Percentiles rank a stretch among this genome's conserved stretches.
These are phyloP conservation scores for Teunomyces pallodes DNA, from an alignment of 805 yeast genomes.

Conservation along the genomic window DNA sequence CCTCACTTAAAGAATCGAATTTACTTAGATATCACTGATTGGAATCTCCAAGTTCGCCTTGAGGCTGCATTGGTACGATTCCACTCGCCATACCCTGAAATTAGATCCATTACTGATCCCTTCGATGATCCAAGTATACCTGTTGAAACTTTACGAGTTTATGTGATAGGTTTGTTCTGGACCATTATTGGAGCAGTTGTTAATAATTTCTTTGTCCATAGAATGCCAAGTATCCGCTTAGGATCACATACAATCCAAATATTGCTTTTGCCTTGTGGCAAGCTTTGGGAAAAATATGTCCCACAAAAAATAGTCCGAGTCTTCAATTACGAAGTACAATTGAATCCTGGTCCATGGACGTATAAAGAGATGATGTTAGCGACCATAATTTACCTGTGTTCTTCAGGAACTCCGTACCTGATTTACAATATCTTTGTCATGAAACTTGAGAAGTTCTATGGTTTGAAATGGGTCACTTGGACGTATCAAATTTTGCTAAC, in stretches of 20 bases:
- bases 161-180: conserved; percentile 52
- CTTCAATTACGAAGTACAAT: conserved; percentile 21
- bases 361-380: conserved; percentile 45
- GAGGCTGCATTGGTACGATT: conserved; percentile 43
- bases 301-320: conserved; percentile 21
- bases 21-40: conserved; percentile 16
- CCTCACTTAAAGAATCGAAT: conserved; percentile 7
- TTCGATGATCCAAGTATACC: conserved; percentile 50
- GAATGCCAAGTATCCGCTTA: conserved; percentile 45
- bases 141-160: conserved; percentile 54
- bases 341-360: conserved; percentile 45
- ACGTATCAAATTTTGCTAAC: conserved; percentile 54
- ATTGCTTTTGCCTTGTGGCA: conserved; percentile 38
- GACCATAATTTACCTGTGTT: conserved; percentile 43
- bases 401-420: conserved; percentile 37
- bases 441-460: conserved; percentile 42
- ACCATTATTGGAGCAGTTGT: conserved; percentile 52
- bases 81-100: conserved; percentile 64
- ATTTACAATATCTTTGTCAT: conserved; percentile 42
- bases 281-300: conserved; percentile 35
- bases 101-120: conserved; percentile 62
- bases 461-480: conserved; percentile 43
- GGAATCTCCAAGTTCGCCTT: conserved; percentile 34
- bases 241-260: conserved; percentile 40
- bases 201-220: conserved; percentile 55